Base-by-base conservation (phyloP, 1,284 basidiomycete species). In the Ustilago xerochloae region DNA sequence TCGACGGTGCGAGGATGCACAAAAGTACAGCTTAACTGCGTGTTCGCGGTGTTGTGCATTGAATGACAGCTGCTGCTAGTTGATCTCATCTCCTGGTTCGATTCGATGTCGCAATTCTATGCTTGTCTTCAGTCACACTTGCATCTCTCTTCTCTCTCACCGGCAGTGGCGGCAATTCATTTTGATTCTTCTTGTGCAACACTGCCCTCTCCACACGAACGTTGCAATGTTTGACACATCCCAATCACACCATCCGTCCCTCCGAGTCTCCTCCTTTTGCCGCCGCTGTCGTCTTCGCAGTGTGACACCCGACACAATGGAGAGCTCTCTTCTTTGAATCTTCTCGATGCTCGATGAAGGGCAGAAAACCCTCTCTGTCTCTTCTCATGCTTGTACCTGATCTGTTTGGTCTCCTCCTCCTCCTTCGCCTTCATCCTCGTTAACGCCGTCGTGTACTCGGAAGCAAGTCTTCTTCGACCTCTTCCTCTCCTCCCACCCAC, bases 11-110 rank as follows among this genome's bases (percentile, higher is more conserved):
- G n/a, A n/a, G 35, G n/a, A 36, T 36, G 35, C 35, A 36, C 35
- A 13, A 12, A 9, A 46, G 24, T 16, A 22, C 43, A 28, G 29
- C 20, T 5, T 48, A n/a, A 30, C 46, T 48, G 46, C 46, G 33
- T 13, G 12, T 9, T 48, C 20, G 15, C 12, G 22, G 22, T 39
- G 33, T 45, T 28, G 29, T 58, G 59, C 58, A 53, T 29, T 53
- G 36, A 47, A n/a, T 69, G 66, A 69, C 66, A 69, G 56, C 52
- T 69, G 24, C 30, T 49, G 64, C 62, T 66, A n/a, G n/a, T n/a
- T n/a, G n/a, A n/a, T n/a, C n/a, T n/a, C n/a, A n/a, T 43, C 22
- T 43, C 41, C n/a, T n/a, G n/a, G n/a, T n/a, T 18, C 41, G 9
- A 30, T 43, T 46, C 55, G 66, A 69, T 69, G 66, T 69, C 66